Evolutionary conservation across 257 asterid species (phyloP).

Genomic region (Eucommia ulmoides): DNA sequence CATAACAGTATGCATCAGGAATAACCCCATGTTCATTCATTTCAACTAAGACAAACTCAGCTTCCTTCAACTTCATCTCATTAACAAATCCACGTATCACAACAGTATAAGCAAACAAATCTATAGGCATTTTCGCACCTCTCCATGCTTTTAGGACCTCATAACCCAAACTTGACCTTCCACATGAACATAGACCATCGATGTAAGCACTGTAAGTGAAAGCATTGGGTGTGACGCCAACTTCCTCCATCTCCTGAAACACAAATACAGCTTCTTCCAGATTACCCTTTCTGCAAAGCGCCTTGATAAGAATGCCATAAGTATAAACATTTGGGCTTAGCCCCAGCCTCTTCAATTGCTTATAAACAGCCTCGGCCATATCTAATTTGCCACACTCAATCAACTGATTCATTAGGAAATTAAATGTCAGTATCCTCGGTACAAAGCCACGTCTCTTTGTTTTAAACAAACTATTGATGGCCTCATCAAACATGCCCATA

Average conservation of each 20-base stretch:
- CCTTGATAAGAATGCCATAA: slow-evolving; percentile 63
- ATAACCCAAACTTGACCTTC: slow-evolving; percentile 30
- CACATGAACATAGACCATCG: slow-evolving; percentile 50
- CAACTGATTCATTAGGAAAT: slow-evolving; percentile 52
- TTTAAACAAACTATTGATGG: slow-evolving; percentile 31
- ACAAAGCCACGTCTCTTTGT: slow-evolving; percentile 35
- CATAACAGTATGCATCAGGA: slow-evolving; percentile 31
- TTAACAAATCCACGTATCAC: slow-evolving; percentile 53
- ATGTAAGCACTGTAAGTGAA: slow-evolving; percentile 34
- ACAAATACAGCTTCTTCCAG: slow-evolving; percentile 42
- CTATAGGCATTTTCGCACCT: slow-evolving; percentile 17
- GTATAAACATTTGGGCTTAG: slow-evolving; percentile 60
- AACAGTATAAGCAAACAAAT: slow-evolving; percentile 31
- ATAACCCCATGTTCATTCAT: slow-evolving; percentile 44
- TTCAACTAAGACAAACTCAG: slow-evolving; percentile 35
- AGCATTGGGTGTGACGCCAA: slow-evolving; percentile 44
- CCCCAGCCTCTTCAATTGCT: slow-evolving; percentile 40
- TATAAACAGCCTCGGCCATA: slow-evolving; percentile 33
- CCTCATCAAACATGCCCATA: slow-evolving; percentile 62
- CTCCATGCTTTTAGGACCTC: slow-evolving; percentile 23
- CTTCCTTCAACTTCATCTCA: slow-evolving; percentile 42
- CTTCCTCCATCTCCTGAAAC: slow-evolving; percentile 49
- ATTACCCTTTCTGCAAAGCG: slow-evolving; percentile 34
- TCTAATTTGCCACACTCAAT: slow-evolving; percentile 42
- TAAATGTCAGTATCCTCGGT: slow-evolving; percentile 42